Conservation (phyloP, 1,284 basidiomycete genomes). For the Taiwanofungus camphoratus region DNA sequence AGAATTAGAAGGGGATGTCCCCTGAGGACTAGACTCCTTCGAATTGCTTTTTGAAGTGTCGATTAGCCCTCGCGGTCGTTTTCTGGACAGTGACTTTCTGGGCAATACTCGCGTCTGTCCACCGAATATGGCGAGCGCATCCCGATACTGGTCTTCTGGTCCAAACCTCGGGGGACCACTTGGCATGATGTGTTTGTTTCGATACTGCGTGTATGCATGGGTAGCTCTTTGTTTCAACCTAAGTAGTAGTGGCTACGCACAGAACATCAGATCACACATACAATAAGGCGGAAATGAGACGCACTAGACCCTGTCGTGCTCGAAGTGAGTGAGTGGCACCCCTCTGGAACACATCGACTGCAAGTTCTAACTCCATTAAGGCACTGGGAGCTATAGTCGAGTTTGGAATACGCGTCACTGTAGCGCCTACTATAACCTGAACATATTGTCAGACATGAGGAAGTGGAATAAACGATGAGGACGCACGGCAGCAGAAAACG, state of each 20-base stretch:
- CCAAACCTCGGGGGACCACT: too few species aligned
- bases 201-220: constrained; percentile 23
- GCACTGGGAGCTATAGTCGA: constrained; percentile 29
- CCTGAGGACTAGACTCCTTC: constrained; percentile 4
- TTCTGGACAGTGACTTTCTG: constrained; percentile 33
- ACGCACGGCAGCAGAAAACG: constrained; percentile 35
- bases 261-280: too few species aligned
- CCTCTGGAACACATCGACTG: constrained; percentile 27
- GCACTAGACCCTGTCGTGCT: constrained; percentile 26
- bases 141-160: constrained; percentile 43
- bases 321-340: constrained; percentile 22
- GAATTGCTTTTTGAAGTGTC: constrained; percentile 3
- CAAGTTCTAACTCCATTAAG: constrained; percentile 28
- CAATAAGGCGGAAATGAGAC: constrained; percentile 9
- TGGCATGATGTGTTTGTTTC: constrained; percentile 23
- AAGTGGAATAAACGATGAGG: neutral
- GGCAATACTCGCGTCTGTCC: constrained; percentile 38
- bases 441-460: neutral
- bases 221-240: constrained; percentile 24
- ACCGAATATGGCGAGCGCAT: constrained; percentile 64
- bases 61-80: constrained; percentile 12
- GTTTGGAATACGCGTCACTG: constrained; percentile 26
- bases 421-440: constrained; percentile 32
- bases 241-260: constrained; percentile 21
- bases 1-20: constrained; percentile 15